These are phyloP conservation scores for Penicillium concentricum DNA, from an alignment of 2,329 filamentous ascomycete species.

Conservation along the genomic window DNA sequence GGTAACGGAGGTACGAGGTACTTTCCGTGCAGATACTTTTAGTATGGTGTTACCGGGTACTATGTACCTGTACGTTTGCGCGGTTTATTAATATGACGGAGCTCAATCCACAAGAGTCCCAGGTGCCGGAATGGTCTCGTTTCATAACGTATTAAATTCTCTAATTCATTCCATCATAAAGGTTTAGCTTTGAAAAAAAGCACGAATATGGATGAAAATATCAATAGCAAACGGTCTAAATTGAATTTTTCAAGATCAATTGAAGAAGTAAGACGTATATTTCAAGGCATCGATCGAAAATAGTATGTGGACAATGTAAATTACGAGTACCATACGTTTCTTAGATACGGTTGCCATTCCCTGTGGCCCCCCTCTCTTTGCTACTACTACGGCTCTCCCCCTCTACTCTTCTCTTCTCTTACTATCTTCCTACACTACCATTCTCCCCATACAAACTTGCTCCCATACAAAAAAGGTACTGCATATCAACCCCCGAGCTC, in stretches of 20 bases:
- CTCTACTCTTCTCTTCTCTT: conserved; percentile 32
- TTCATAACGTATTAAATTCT: conserved; percentile 3
- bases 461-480: conserved; percentile 40
- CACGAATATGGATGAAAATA: neutral
- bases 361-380: conserved; percentile 30
- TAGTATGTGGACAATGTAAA: conserved; percentile 6
- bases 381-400: conserved; percentile 37
- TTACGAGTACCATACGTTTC: conserved; percentile 21
- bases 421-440: conserved; percentile 32
- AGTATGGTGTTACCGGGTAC: conserved; percentile 17
- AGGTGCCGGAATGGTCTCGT: conserved; percentile 14
- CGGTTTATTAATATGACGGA: conserved; percentile 20
- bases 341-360: conserved; percentile 19
- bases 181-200: neutral
- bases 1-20: conserved; percentile 15
- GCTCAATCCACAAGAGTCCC: conserved; percentile 16
- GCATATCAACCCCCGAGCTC: conserved; percentile 36
- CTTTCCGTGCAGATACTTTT: conserved; percentile 10
- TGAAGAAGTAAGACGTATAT: neutral
- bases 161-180: neutral
- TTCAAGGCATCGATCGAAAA: neutral
- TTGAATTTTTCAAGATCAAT: neutral
- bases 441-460: conserved; percentile 30
- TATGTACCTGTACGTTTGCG: conserved; percentile 18
- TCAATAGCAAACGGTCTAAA: neutral